Evolutionary conservation across 768 basidiomycete species (phyloP), one percentile per base, ranked within the genome.

Genomic region (Leucosporidium scottii): DNA sequence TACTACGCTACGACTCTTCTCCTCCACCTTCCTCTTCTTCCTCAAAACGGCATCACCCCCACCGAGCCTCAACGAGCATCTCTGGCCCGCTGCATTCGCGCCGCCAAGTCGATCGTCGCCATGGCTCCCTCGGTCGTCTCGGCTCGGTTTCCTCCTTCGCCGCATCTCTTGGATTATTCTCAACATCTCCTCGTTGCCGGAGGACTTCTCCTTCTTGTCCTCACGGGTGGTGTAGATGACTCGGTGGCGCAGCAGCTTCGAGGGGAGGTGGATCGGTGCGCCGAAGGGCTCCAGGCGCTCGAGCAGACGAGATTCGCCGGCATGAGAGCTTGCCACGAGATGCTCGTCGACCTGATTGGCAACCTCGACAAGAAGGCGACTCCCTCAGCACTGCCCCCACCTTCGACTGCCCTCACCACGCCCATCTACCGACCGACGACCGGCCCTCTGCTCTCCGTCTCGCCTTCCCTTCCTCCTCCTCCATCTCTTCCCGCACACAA

Each of bases 171-270:
- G 21, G 58, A 66, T 28, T 53, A 50, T 27, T 50, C 65, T 7
- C 65, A 66, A 30, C 58, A 66, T 34, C 57, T 66, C 21, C 51
- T 66, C 10, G 65, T 66, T 6, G 48, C 58, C 13, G 65, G 65
- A 21, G 59, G 58, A 7, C 51, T 66, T 20, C 65, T 66, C 6
- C 58, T 66, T n/a, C 65, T 66, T 17, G 49, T 66, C 6, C 59
- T 48, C 27, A 31, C 59, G 20, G 27, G 65, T 21, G 65, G 65
- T 18, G 20, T 61, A 7, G 44, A 66, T 20, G 58, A 50, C 27
- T 34, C 27, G 12, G 59, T 49, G 21, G 23, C 53, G 10, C 28
- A 47, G 17, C 48, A 60, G 23, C 23, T 58, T 18, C 21, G 48
- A 8, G 50, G 31, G 17, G 65, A 66, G 51, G 65, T 66, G 8